Evolutionary conservation across 1,284 basidiomycete species (phyloP).

Genomic region (Melampsora americana): DNA sequence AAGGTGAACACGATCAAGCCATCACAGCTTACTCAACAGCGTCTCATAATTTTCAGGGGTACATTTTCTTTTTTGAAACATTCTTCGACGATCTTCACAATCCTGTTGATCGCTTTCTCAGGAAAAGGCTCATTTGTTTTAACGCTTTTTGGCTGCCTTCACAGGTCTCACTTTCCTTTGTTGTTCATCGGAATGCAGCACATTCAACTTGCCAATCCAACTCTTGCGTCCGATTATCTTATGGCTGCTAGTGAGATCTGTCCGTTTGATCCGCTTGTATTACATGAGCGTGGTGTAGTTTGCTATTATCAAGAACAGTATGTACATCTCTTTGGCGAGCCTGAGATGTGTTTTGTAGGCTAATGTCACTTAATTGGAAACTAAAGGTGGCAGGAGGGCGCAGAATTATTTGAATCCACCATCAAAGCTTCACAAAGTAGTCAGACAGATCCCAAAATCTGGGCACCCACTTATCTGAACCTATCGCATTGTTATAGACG

Average conservation of each 20-base stretch:
- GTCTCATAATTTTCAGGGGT: conserved; percentile 89
- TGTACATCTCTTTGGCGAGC: conserved; percentile 52
- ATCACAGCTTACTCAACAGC: conserved; percentile 97
- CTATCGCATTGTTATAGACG: conserved; percentile 81
- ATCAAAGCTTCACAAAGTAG: conserved; percentile 72
- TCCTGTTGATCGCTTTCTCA: conserved; percentile 15
- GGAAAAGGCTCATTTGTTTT: not conserved
- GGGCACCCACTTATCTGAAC: conserved; percentile 84
- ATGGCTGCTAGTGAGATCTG: conserved; percentile 75
- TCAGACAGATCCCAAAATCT: conserved; percentile 75
- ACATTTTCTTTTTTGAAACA: conserved; percentile 49
- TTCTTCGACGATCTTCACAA: conserved; percentile 49
- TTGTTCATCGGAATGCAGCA: conserved; percentile 99
- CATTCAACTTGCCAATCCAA: conserved; percentile 77
- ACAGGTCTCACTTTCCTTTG: conserved; percentile 82
- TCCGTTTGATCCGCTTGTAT: conserved; percentile 77
- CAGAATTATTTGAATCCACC: conserved; percentile 67
- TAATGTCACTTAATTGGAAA: not conserved
- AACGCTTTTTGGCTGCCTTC: conserved; percentile 45
- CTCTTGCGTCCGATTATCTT: conserved; percentile 81
- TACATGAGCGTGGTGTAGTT: conserved; percentile 91
- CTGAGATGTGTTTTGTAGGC: not conserved
- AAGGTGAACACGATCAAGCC: conserved; percentile 97
- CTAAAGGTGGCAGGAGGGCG: conserved; percentile 67
- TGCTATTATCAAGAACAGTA: conserved; percentile 79